Conservation (phyloP, 768 basidiomycete genomes). For the Pholiota microspora region DNA sequence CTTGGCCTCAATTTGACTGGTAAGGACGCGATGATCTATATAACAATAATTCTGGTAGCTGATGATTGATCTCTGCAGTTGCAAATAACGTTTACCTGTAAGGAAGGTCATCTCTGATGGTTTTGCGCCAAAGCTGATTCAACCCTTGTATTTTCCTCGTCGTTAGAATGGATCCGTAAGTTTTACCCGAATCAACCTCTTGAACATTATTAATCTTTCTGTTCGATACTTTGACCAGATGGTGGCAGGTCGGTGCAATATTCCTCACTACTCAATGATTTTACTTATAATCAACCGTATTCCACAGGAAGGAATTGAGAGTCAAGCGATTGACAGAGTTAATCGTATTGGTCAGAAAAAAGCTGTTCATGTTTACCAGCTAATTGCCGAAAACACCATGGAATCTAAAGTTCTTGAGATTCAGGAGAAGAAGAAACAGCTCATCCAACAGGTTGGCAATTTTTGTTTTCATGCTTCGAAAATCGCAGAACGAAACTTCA, state of each 20-base stretch:
- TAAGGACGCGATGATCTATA: constrained; percentile 13
- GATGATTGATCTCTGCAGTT: constrained; percentile 31
- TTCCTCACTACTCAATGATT: neutral
- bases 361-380: constrained; percentile 81
- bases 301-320: constrained; percentile 78
- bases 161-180: constrained; percentile 80
- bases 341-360: constrained; percentile 87
- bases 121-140: too few relatives aligned
- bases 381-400: constrained; percentile 87
- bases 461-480: neutral
- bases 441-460: constrained; percentile 73
- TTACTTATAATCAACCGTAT: constrained; percentile 8
- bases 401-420: constrained; percentile 88
- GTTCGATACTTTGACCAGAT: constrained; percentile 40
- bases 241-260: constrained; percentile 60
- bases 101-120: too few relatives aligned
- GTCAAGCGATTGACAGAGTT: constrained; percentile 78
- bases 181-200: constrained; percentile 12
- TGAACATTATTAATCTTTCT: constrained; percentile 1
- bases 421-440: constrained; percentile 78
- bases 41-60: neutral
- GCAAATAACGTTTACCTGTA: constrained; percentile 86
- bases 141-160: constrained; percentile 6
- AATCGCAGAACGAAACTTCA: neutral
- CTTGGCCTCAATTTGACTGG: constrained; percentile 82